phyloP scores from a whole-genome alignment of 2,329 filamentous ascomycete genomes.

The Diplodia scrobiculata region DNA sequence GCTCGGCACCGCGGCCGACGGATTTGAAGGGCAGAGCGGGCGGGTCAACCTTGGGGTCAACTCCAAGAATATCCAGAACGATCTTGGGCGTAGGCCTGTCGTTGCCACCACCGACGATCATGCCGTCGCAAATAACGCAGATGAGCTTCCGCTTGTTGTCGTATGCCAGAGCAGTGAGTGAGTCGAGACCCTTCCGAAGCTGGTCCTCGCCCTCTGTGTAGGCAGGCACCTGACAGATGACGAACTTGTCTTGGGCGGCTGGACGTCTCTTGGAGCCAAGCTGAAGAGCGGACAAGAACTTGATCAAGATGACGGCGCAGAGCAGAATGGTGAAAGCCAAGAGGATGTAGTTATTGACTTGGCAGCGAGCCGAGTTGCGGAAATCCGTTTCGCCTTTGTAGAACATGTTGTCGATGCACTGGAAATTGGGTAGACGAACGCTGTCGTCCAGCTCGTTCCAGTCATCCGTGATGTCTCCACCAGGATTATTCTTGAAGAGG shows the following conservation, averaged over 20 bases:
- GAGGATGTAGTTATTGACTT: slow-evolving; percentile 88
- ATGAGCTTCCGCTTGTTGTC: slow-evolving; percentile 99
- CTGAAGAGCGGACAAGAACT: slow-evolving; percentile 91
- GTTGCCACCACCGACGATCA: slow-evolving; percentile 94
- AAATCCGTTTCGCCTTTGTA: slow-evolving; percentile 85
- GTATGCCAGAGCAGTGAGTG: slow-evolving; percentile 89
- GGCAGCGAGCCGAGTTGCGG: slow-evolving; percentile 71
- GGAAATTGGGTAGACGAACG: slow-evolving; percentile 67
- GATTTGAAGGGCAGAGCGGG: slow-evolving; percentile 93
- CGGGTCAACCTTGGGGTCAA: slow-evolving; percentile 94
- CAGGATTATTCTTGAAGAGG: slow-evolving; percentile 73
- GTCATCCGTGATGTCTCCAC: slow-evolving; percentile 71
- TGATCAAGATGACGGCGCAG: slow-evolving; percentile 75
- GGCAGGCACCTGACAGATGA: slow-evolving; percentile 96
- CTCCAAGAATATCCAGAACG: slow-evolving; percentile 92
- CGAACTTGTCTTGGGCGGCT: slow-evolving; percentile 93
- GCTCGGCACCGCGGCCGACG: slow-evolving; percentile 82
- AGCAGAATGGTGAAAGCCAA: slow-evolving; percentile 84
- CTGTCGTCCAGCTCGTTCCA: slow-evolving; percentile 62
- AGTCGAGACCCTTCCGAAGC: slow-evolving; percentile 87
- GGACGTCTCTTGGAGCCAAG: slow-evolving; percentile 90
- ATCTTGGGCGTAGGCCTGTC: slow-evolving; percentile 97
- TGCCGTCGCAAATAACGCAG: slow-evolving; percentile 93
- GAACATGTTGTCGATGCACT: slow-evolving; percentile 81
- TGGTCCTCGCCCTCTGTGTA: slow-evolving; percentile 98